Conservation (phyloP, 2,329 filamentous ascomycete species). For the Alternaria hordeiaustralica region DNA sequence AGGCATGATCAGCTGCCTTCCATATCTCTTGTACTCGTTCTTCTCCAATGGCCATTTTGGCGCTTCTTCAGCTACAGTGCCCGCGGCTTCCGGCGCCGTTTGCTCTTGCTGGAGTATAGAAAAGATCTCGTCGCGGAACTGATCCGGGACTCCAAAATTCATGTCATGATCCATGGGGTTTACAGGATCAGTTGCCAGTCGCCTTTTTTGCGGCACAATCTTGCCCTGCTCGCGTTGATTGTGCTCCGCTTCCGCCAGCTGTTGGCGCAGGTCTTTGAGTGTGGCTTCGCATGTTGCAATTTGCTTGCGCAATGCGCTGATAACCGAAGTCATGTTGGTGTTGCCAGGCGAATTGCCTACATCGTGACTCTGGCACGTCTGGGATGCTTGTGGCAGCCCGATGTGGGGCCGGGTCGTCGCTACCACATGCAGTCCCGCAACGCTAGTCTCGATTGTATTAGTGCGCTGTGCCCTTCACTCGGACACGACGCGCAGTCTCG, state of each 20-base stretch:
- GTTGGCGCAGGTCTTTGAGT: slow-evolving; percentile 48
- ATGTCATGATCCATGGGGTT: slow-evolving; percentile 46
- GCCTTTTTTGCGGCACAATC: slow-evolving; percentile 25
- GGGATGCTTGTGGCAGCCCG: slow-evolving; percentile 5
- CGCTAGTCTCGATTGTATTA: background rate
- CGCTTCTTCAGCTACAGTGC: slow-evolving; percentile 9
- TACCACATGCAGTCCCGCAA: background rate
- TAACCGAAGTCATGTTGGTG: slow-evolving; percentile 24
- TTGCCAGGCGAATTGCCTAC: slow-evolving; percentile 1
- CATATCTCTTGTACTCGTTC: slow-evolving; percentile 85
- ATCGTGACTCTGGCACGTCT: slow-evolving; percentile 5
- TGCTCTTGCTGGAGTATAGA: slow-evolving; percentile 40
- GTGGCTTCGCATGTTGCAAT: slow-evolving; percentile 52
- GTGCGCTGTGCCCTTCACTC: background rate
- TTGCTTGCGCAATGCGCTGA: slow-evolving; percentile 51
- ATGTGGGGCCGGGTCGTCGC: slow-evolving; percentile 9
- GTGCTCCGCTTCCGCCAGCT: slow-evolving; percentile 53
- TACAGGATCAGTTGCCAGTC: slow-evolving; percentile 21
- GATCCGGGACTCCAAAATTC: slow-evolving; percentile 51
- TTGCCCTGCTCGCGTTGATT: slow-evolving; percentile 36
- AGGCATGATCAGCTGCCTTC: slow-evolving; percentile 87
- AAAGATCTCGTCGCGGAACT: slow-evolving; percentile 52
- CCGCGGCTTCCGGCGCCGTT: background rate
- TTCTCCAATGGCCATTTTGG: slow-evolving; percentile 69
- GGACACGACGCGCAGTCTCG: background rate